A percentile compares a stretch with the other conserved stretches of the same genome.
phyloP scores from a whole-genome alignment of 192 early-diverging fungal species.

The Dissophora globulifera region DNA sequence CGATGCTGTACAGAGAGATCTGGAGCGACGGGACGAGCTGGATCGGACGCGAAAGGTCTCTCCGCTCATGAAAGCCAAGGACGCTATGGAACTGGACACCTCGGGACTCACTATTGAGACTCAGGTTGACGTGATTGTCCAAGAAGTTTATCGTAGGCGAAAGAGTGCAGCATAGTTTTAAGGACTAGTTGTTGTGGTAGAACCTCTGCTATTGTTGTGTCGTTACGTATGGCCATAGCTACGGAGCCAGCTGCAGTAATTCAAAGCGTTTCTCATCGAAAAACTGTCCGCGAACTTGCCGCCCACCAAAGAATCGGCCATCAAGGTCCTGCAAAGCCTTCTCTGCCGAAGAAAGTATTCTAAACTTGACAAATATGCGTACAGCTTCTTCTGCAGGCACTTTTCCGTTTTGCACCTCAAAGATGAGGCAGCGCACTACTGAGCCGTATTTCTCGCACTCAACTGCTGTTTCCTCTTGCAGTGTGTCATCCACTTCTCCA shows the following conservation, averaged over 20 bases:
- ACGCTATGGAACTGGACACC: constrained; percentile 83
- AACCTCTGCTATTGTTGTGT: not conserved
- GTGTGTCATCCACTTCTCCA: constrained; percentile 78
- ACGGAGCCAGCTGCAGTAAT: constrained; percentile 64
- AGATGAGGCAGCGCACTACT: constrained; percentile 75
- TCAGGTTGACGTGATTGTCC: constrained; percentile 73
- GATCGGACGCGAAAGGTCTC: constrained; percentile 73
- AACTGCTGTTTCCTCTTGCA: constrained; percentile 79
- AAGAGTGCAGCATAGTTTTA: too few relatives aligned
- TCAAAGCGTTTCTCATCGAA: constrained; percentile 72
- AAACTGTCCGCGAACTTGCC: constrained; percentile 68
- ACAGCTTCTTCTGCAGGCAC: constrained; percentile 75
- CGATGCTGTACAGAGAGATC: constrained; percentile 67
- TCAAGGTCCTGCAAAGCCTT: constrained; percentile 67
- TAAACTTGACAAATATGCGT: constrained; percentile 84
- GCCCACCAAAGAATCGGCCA: constrained; percentile 83
- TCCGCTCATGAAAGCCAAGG: constrained; percentile 75
- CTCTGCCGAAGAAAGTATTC: constrained; percentile 56
- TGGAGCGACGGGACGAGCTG: constrained; percentile 72
- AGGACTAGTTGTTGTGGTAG: too few relatives aligned
- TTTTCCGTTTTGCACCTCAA: constrained; percentile 68
- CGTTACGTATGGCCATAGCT: not conserved
- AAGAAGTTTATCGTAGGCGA: constrained; percentile 17
- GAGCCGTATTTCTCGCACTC: constrained; percentile 83
- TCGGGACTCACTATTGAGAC: constrained; percentile 71